Evolutionary conservation across 2,329 filamentous ascomycete species (phyloP), one percentile per base, ranked within the genome.

Genomic region (Colletotrichum echinochloae): DNA sequence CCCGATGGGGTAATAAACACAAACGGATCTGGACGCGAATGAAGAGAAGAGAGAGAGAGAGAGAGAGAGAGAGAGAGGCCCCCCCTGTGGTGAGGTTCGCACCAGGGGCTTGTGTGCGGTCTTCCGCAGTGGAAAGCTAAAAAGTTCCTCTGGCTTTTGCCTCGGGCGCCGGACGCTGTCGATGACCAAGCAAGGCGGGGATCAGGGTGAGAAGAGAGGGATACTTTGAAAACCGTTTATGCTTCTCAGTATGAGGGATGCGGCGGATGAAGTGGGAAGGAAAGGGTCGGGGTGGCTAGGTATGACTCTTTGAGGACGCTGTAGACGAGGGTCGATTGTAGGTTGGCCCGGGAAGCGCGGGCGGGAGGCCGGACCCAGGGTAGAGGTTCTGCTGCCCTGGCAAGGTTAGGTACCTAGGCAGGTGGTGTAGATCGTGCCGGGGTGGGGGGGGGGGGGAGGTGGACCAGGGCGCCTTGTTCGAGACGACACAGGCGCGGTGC

Each of bases 321-420:
- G 20, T 16, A 39, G 39, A 41, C n/a, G 55, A 66, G 46, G 57
- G 44, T 59, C 62, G 64, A 67, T 67, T 57, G 64, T 61, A 52
- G 64, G 35, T 23, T 63, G 64, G 52, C 52, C 63, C 67, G 67
- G 67, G 67, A 70, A 48, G 67, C 16, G 67, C 67, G 67, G 67
- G 62, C 67, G 67, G 64, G 64, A 70, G 52, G 39, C 20, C 44
- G 35, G 55, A 44, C 12, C 35, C 33, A 66, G 49, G 57, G 67
- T 67, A 48, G 37, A 54, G 37, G 26, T 64, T 55, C 52, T 23
- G 28, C 14, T 49, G 28, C 16, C 18, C 30, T 12, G 30, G 51
- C 51, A 20, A 33, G 59, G 26, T 9, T 30, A 30, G 33, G 26
- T 28, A 59, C 30, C 30, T 33, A 41, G 18, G 35, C n/a, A 44